Base-by-base conservation (phyloP, 768 basidiomycete genomes). In the Psilocybe subaeruginosa region DNA sequence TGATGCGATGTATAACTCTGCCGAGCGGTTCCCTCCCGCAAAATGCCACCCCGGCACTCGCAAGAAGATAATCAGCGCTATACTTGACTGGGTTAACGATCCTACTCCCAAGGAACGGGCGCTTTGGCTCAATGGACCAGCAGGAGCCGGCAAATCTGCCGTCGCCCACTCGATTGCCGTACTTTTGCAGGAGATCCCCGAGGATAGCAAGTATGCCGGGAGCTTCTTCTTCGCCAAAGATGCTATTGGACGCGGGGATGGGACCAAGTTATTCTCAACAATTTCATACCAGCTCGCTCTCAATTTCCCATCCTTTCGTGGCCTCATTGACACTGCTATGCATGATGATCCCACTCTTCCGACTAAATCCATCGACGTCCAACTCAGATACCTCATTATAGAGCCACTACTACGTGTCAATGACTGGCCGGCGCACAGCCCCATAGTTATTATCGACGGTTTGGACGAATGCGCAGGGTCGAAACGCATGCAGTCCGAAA, bases 101-200 rank as follows among this genome's bases (percentile, higher is more conserved):
- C 35, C 17, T 8, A 17, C 27, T 8, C 17, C 37, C 1, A 19
- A 45, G 23, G 27, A 37, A 2, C 35, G 19, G 8, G 52, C 68
- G 27, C 29, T 69, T 3, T 70, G 67, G 69, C 61, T 70, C 4
- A 41, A 59, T 29, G 68, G 72, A 0, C 68, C 67, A 1, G 69
- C 70, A 9, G 70, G 70, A 5, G 57, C 64, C 1, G 72, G 71
- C 3, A 70, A 70, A 47, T 61, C 72, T 0, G 63, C 69, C 2
- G 54, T 77, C 5, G 68, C 65, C 4, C 76, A 77, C 45, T 72
- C 74, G 0, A 59, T 75, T 2, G 64, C 71, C 6, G 67, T 73
- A 16, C 7, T 31, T 8, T 27, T 56, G 41, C 12, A 37, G 1
- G 23, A n/a, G 47, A 19, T 8, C 6, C 23, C 17, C 8, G 43